Evolutionary conservation across 257 asterid species (phyloP).

Genomic region (Solanum habrochaites): DNA sequence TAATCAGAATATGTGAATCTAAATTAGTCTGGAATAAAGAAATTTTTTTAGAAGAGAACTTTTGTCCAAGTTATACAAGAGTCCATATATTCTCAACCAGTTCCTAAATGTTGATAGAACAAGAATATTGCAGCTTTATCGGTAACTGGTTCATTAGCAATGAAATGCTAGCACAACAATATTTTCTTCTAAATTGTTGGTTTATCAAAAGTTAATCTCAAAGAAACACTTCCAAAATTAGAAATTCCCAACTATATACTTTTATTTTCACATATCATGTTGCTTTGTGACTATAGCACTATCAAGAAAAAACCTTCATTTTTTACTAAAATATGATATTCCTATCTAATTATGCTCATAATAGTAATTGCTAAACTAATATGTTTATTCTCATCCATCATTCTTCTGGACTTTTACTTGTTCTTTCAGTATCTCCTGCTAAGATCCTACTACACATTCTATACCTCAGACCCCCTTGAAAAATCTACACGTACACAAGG

Average conservation of each 20-base stretch:
- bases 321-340: neutral
- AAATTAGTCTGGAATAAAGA: neutral
- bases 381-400: neutral
- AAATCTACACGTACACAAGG: neutral
- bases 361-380: neutral
- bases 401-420: neutral
- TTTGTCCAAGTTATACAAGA: neutral
- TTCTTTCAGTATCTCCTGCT: neutral
- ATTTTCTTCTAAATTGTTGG: neutral
- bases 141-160: neutral
- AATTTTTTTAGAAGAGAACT: neutral
- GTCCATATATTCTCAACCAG: neutral
- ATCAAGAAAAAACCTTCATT: neutral
- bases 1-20: neutral
- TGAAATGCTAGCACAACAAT: neutral
- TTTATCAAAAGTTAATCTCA: neutral
- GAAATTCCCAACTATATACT: neutral
- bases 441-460: neutral
- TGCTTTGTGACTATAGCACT: neutral
- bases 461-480: neutral
- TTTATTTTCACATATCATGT: neutral
- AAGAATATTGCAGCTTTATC: neutral
- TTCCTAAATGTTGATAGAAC: neutral
- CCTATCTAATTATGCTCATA: neutral
- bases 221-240: neutral